A percentile compares a stretch with the other conserved stretches of the same genome.
phyloP scores from a whole-genome alignment of 441 rosid genomes.

The Eruca vesicaria region DNA sequence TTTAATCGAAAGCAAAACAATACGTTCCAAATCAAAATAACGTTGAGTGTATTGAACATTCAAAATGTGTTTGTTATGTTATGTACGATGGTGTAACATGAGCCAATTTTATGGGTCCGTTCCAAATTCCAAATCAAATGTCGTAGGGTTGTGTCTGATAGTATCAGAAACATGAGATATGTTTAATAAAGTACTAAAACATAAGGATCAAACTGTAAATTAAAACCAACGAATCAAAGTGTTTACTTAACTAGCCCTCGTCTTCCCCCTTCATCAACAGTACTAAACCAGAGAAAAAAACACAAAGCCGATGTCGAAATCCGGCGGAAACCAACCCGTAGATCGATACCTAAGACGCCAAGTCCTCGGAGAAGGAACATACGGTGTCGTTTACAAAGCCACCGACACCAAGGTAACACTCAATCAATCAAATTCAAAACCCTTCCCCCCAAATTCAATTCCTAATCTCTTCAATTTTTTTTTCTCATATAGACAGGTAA shows the following conservation, averaged over 20 bases:
- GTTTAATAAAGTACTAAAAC: not conserved
- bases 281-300: not conserved
- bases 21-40: not conserved
- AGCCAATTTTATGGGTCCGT: not conserved
- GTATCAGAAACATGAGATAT: not conserved
- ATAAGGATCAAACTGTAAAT: not conserved
- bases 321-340: conserved; percentile 42
- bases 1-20: not conserved
- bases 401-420: conserved; percentile 46
- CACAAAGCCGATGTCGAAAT: conserved; percentile 19
- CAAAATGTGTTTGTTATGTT: not conserved
- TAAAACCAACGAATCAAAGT: not conserved
- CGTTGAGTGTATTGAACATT: not conserved
- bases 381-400: conserved; percentile 58
- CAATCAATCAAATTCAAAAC: not conserved
- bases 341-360: conserved; percentile 51
- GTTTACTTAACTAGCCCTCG: not conserved
- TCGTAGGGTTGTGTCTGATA: not conserved
- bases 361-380: conserved; percentile 56
- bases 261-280: not conserved
- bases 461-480: not conserved
- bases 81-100: not conserved
- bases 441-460: not conserved
- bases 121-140: not conserved
- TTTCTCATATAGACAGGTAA: conserved; percentile 42